A percentile compares a stretch with the other conserved stretches of the same genome.
Conservation (phyloP, 2,329 filamentous ascomycete genomes). For the Colletotrichum sp. region DNA sequence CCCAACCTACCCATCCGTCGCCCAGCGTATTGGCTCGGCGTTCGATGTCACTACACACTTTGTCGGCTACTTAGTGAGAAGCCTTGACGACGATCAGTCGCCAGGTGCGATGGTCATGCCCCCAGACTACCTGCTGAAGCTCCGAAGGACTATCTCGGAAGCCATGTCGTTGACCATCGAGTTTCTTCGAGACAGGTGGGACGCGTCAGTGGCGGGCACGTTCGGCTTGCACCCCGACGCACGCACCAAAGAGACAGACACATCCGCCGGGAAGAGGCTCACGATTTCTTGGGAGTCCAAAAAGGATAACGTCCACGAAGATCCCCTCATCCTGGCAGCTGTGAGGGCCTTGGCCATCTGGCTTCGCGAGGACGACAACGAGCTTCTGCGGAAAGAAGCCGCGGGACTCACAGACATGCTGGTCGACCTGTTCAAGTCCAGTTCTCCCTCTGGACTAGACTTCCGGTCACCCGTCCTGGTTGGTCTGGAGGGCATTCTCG, state of each 20-base stretch:
- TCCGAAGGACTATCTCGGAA: slow-evolving; percentile 66
- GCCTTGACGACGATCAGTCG: slow-evolving; percentile 52
- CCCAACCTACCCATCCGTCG: slow-evolving; percentile 53
- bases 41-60: slow-evolving; percentile 69
- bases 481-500: slow-evolving; percentile 61
- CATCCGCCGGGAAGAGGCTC: slow-evolving; percentile 47
- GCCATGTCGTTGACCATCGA: slow-evolving; percentile 68
- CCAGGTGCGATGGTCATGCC: slow-evolving; percentile 49
- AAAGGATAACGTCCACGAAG: slow-evolving; percentile 50
- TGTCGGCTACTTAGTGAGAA: slow-evolving; percentile 60
- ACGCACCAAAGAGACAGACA: slow-evolving; percentile 47
- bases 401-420: slow-evolving; percentile 68
- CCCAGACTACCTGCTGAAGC: slow-evolving; percentile 64
- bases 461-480: slow-evolving; percentile 63
- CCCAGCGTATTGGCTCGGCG: slow-evolving; percentile 61
- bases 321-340: slow-evolving; percentile 65
- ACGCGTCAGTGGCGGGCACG: slow-evolving; percentile 67
- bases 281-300: slow-evolving; percentile 65
- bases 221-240: slow-evolving; percentile 65
- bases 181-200: slow-evolving; percentile 73
- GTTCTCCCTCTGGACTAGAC: slow-evolving; percentile 44
- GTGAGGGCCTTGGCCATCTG: slow-evolving; percentile 66
- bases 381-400: slow-evolving; percentile 59
- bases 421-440: slow-evolving; percentile 61
- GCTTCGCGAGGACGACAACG: slow-evolving; percentile 73